These are phyloP conservation scores for Trichophyton benhamiae DNA, from an alignment of 2,329 filamentous ascomycete genomes.

Conservation along the genomic window DNA sequence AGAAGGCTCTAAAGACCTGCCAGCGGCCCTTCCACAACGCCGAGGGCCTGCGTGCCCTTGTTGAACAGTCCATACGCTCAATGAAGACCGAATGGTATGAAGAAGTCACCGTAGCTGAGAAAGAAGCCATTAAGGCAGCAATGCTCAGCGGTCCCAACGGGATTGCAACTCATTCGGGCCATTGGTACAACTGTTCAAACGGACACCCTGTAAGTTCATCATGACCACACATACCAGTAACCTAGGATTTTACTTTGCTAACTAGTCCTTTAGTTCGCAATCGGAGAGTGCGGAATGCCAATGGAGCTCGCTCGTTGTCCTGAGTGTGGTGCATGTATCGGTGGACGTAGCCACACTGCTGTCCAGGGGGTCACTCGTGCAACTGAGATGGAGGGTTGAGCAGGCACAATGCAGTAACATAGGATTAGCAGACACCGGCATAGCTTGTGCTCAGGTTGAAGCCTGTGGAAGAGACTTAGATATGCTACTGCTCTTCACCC, in stretches of 20 bases:
- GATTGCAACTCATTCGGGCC: slow-evolving; percentile 21
- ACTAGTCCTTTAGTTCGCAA: slow-evolving; percentile 35
- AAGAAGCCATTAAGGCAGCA: slow-evolving; percentile 39
- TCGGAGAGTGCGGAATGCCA: slow-evolving; percentile 55
- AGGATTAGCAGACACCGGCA: too few species aligned
- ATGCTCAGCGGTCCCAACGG: slow-evolving; percentile 41
- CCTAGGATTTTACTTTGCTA: neutral
- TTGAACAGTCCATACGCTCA: neutral
- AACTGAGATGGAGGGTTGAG: slow-evolving; percentile 4
- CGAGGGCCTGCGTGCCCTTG: neutral
- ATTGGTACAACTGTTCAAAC: slow-evolving; percentile 34
- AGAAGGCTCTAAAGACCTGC: neutral
- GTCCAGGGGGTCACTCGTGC: slow-evolving; percentile 38
- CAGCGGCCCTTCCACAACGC: neutral
- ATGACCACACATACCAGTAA: neutral
- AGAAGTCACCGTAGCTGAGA: slow-evolving; percentile 34
- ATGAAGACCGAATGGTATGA: neutral
- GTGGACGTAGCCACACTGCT: slow-evolving; percentile 42
- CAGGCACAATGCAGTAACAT: neutral
- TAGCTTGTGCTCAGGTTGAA: too few species aligned
- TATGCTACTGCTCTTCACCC: too few species aligned
- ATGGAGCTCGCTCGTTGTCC: slow-evolving; percentile 51
- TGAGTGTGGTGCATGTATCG: slow-evolving; percentile 47
- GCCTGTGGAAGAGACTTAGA: too few species aligned
- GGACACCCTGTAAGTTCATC: slow-evolving; percentile 19